phyloP scores from a whole-genome alignment of 1,284 basidiomycete species.

The Microbotryum silenes-acaulis region DNA sequence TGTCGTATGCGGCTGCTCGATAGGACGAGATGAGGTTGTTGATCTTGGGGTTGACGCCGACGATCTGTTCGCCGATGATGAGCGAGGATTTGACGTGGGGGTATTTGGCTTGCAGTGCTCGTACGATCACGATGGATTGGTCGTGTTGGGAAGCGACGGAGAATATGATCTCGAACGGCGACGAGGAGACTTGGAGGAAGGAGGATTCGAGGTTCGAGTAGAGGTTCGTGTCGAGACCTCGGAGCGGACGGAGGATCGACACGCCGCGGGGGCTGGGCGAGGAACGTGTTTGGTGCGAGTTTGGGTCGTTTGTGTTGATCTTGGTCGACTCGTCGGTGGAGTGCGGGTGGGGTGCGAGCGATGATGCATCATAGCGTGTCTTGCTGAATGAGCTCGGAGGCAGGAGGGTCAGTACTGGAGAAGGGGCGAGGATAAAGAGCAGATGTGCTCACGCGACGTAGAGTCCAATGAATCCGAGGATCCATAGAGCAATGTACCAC shows the following conservation, averaged over 20 bases:
- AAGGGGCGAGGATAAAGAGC: constrained; percentile 3
- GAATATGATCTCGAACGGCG: constrained; percentile 71
- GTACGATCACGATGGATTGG: constrained; percentile 69
- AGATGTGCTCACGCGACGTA: constrained; percentile 60
- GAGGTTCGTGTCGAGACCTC: constrained; percentile 84
- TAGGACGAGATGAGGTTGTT: constrained; percentile 90
- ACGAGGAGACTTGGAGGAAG: constrained; percentile 78
- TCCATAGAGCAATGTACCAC: constrained; percentile 70
- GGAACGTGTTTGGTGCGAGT: neutral
- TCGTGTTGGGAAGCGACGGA: constrained; percentile 74
- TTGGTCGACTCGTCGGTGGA: constrained; percentile 4
- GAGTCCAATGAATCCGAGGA: constrained; percentile 67
- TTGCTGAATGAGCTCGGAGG: constrained; percentile 48
- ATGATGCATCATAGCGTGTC: constrained; percentile 60
- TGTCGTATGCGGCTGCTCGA: constrained; percentile 69
- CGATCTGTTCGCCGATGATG: constrained; percentile 50
- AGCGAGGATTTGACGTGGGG: constrained; percentile 62
- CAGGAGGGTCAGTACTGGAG: neutral
- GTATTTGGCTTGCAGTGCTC: constrained; percentile 65
- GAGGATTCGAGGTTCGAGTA: constrained; percentile 88
- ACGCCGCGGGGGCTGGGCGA: constrained; percentile 65
- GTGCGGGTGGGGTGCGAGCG: constrained; percentile 46
- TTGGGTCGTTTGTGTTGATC: neutral
- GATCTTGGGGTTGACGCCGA: constrained; percentile 95
- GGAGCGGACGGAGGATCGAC: constrained; percentile 80